These are phyloP conservation scores for Kluyveromyces marxianus DNA, from an alignment of 1,139 yeast genomes.

Conservation along the genomic window DNA sequence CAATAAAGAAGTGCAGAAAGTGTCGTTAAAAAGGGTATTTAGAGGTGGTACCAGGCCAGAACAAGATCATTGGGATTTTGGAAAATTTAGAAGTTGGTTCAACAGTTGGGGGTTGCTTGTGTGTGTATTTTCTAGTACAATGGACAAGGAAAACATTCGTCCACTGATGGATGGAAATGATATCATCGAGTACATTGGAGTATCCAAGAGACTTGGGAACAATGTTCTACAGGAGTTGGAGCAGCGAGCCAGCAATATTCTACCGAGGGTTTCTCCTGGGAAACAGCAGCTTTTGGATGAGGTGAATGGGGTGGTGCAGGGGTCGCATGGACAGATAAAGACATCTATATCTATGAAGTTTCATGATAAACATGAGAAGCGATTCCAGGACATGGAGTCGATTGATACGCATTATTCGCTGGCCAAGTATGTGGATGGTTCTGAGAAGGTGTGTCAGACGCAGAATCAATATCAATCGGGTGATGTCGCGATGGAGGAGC, in stretches of 20 bases:
- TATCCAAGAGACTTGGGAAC: slow-evolving; percentile 28
- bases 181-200: slow-evolving; percentile 17
- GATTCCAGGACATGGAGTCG: slow-evolving; percentile 30
- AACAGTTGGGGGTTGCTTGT: too few relatives aligned
- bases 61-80: too few relatives aligned
- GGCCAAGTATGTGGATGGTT: slow-evolving; percentile 2
- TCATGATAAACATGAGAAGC: slow-evolving; percentile 18
- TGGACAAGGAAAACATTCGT: slow-evolving; percentile 5
- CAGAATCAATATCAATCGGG: too few relatives aligned
- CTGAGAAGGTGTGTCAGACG: slow-evolving; percentile 10
- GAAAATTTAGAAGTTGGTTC: too few relatives aligned
- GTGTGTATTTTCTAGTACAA: not conserved
- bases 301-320: slow-evolving; percentile 2
- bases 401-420: slow-evolving; percentile 30
- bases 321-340: not conserved
- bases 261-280: slow-evolving; percentile 9
- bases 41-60: too few relatives aligned
- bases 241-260: slow-evolving; percentile 21
- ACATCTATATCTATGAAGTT: slow-evolving; percentile 5
- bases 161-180: slow-evolving; percentile 1
- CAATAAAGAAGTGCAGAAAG: too few relatives aligned
- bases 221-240: slow-evolving; percentile 30
- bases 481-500: too few relatives aligned
- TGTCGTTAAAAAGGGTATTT: too few relatives aligned
- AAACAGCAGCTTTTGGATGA: not conserved